Conservation (phyloP, 2,329 filamentous ascomycete genomes). For the Cadophora sp. region DNA sequence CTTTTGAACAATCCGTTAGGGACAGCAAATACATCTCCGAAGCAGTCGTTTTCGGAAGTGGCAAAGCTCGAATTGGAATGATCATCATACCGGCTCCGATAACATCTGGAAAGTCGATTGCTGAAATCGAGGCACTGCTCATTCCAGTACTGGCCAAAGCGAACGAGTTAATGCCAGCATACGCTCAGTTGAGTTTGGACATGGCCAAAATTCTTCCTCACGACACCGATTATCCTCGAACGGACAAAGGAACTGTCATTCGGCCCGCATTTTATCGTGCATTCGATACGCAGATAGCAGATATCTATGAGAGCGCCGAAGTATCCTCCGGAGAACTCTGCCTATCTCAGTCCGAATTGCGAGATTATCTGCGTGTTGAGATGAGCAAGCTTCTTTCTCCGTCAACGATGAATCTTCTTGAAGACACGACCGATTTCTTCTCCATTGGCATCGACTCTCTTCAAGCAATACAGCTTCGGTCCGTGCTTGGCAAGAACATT, state of each 20-base stretch:
- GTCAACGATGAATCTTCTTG: not conserved
- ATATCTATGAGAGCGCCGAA: conserved; percentile 22
- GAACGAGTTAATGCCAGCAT: conserved; percentile 57
- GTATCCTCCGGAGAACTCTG: conserved; percentile 18
- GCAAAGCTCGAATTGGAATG: conserved; percentile 58
- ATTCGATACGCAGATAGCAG: conserved; percentile 43
- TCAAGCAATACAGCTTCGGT: conserved; percentile 62
- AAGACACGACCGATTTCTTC: conserved; percentile 63
- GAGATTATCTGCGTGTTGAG: conserved; percentile 27
- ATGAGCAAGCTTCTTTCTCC: conserved; percentile 26
- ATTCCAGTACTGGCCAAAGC: conserved; percentile 40
- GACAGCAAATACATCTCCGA: conserved; percentile 60
- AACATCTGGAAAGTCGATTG: conserved; percentile 46
- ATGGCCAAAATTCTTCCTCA: conserved; percentile 58
- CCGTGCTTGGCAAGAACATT: conserved; percentile 57
- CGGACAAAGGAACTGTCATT: conserved; percentile 62
- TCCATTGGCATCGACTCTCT: conserved; percentile 63
- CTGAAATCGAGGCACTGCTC: conserved; percentile 55
- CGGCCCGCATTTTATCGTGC: conserved; percentile 54
- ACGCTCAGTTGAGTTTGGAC: conserved; percentile 59
- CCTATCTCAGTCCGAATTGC: conserved; percentile 25
- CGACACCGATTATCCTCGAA: conserved; percentile 52
- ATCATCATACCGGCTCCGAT: conserved; percentile 57
- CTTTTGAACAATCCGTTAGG: conserved; percentile 60
- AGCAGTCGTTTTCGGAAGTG: conserved; percentile 63